Evolutionary conservation across 306 rosid genomes (phyloP), one percentile per base, ranked within the genome.

Genomic region (Rosa lucieae): DNA sequence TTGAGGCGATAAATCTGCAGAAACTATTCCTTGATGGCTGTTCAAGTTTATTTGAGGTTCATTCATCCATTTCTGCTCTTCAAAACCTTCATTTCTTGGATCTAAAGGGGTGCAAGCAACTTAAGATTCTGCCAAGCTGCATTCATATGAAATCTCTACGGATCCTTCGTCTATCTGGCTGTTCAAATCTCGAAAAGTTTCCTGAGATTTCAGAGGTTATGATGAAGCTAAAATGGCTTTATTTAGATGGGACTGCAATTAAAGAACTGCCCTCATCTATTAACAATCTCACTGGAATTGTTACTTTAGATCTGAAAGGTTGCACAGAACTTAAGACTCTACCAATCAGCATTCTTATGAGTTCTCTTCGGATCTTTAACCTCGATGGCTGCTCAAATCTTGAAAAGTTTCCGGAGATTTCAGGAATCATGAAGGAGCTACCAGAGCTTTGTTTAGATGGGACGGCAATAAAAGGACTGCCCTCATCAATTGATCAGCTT

Each of bases 1-100:
- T 81, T 29, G 0, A 12, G n/a, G 78, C 85, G 1, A 47, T 17
- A 6, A 72, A 49, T 52, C 78, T 82, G 48, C 21, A 72, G 52
- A 37, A 1, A 10, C 8, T 77, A 49, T 32, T 10, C 35, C 17
- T 77, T 66, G 14, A 37, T 29, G 15, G 37, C 9, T 76, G 77
- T 51, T 49, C 77, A 18, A 72, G 10, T 14, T 63, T 82, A 72
- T 29, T 29, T 29, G 32, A 29, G 32, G 32, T 29, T 29, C 32
- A 29, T 29, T 29, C 32, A 29, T 29, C 26, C 0, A 10, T 29
- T 29, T 29, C 32, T 29, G 32, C 48, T 14, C 77, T 14, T 14
- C 35, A 10, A 3, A 37, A 18, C 5, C 77, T 73, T 52, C 5
- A 23, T 52, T 15, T 35, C 3, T 73, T 73, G 77, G 8, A 35